Evolutionary conservation across 2,329 filamentous ascomycete species (phyloP).

Genomic region (Daldinia sp.): DNA sequence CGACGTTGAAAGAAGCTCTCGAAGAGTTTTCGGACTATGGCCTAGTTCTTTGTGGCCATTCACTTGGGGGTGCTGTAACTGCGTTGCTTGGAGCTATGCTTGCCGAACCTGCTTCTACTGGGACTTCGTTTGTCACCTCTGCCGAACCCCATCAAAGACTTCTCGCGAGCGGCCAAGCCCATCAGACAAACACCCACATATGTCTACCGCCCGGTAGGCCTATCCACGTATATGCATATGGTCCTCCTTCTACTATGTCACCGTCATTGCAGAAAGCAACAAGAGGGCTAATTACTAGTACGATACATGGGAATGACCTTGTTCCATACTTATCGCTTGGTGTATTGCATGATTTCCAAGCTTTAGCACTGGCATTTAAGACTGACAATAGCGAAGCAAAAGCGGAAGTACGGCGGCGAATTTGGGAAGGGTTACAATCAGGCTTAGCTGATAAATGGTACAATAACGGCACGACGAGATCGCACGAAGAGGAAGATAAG

Average conservation of each 20-base stretch:
- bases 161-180: constrained; percentile 44
- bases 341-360: constrained; percentile 77
- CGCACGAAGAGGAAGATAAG: constrained; percentile 65
- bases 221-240: constrained; percentile 83
- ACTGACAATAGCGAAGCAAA: constrained; percentile 73
- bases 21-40: constrained; percentile 74
- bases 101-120: constrained; percentile 65
- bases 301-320: constrained; percentile 76
- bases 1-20: constrained; percentile 70
- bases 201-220: constrained; percentile 72
- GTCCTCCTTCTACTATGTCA: constrained; percentile 76
- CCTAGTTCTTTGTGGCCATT: constrained; percentile 74
- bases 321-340: constrained; percentile 79
- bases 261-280: constrained; percentile 74
- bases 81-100: constrained; percentile 76
- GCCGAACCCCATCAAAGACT: constrained; percentile 55
- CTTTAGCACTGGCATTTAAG: constrained; percentile 76
- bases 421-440: constrained; percentile 71
- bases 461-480: constrained; percentile 50
- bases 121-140: constrained; percentile 70
- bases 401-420: constrained; percentile 69
- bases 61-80: constrained; percentile 73
- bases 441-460: constrained; percentile 70
- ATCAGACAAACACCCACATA: constrained; percentile 46
- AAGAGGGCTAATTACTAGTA: constrained; percentile 76